phyloP scores from a whole-genome alignment of 768 basidiomycete genomes.

The Pluteus cervinus region DNA sequence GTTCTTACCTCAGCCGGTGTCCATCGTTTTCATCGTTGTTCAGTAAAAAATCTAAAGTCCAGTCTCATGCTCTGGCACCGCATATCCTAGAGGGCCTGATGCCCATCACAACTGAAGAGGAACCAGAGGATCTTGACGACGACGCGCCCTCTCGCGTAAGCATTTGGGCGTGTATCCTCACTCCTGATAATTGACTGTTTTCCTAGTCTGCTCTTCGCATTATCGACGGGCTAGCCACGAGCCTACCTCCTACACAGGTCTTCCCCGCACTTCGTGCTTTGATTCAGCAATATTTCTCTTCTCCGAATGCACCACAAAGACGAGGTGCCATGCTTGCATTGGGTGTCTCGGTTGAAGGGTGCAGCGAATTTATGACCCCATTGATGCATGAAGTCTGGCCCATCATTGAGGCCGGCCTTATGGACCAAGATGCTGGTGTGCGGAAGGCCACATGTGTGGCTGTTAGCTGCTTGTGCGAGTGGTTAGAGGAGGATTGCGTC shows the following conservation, averaged over 20 bases:
- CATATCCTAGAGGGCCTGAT: slow-evolving; percentile 88
- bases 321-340: slow-evolving; percentile 94
- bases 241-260: slow-evolving; percentile 90
- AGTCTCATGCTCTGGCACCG: slow-evolving; percentile 75
- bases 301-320: slow-evolving; percentile 69
- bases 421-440: slow-evolving; percentile 78
- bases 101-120: slow-evolving; percentile 90
- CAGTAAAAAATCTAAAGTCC: slow-evolving; percentile 96
- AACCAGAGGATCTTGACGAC: slow-evolving; percentile 91
- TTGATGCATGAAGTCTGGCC: slow-evolving; percentile 92
- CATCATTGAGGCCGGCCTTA: slow-evolving; percentile 81
- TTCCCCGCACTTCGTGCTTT: slow-evolving; percentile 86
- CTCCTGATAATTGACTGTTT: slow-evolving; percentile 2
- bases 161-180: slow-evolving; percentile 1
- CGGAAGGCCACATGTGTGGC: slow-evolving; percentile 95
- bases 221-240: slow-evolving; percentile 88
- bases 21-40: slow-evolving; percentile 8
- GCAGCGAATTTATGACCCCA: slow-evolving; percentile 96
- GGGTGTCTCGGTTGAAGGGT: slow-evolving; percentile 94
- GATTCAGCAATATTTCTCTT: slow-evolving; percentile 81
- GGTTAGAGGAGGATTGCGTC: slow-evolving; percentile 91
- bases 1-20: not conserved
- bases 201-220: slow-evolving; percentile 85
- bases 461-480: slow-evolving; percentile 94
- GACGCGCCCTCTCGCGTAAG: slow-evolving; percentile 87